Conservation (phyloP, 2,329 filamentous ascomycete genomes). For the Geosmithia morbida region DNA sequence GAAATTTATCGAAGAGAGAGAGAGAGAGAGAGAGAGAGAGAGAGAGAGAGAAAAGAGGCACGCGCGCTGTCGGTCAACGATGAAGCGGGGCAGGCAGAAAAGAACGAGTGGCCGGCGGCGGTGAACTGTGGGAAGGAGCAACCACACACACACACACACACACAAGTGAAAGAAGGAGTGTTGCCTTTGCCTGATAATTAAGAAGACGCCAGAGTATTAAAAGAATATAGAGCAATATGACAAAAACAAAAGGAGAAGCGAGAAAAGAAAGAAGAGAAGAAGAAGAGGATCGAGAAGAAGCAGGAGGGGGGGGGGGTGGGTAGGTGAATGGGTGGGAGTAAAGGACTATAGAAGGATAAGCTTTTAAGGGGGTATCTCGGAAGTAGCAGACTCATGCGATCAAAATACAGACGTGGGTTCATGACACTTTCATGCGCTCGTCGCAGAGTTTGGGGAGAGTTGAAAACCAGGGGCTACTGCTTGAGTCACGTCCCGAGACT, state of each 20-base stretch:
- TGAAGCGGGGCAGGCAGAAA: not conserved
- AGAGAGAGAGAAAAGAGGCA: not conserved
- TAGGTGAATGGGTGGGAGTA: not conserved
- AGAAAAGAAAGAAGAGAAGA: not conserved
- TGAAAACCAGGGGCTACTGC: not conserved
- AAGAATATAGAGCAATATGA: not conserved
- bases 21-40: not conserved
- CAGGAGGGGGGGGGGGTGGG: too few relatives aligned
- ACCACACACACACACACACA: not conserved
- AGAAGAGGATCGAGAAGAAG: not conserved
- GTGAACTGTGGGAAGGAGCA: not conserved
- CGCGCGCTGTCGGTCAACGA: not conserved
- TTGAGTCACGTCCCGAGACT: not conserved
- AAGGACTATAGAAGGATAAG: not conserved
- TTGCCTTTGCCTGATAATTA: not conserved
- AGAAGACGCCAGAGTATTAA: not conserved
- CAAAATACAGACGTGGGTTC: too few relatives aligned
- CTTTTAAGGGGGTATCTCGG: too few relatives aligned
- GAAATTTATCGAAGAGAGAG: not conserved
- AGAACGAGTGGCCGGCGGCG: not conserved
- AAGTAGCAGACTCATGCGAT: too few relatives aligned
- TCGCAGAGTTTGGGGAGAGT: too few relatives aligned
- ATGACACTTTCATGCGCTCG: too few relatives aligned
- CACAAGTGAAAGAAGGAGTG: not conserved
- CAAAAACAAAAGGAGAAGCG: not conserved